Conservation (phyloP, 768 basidiomycete genomes). For the Rhizopogon salebrosus region DNA sequence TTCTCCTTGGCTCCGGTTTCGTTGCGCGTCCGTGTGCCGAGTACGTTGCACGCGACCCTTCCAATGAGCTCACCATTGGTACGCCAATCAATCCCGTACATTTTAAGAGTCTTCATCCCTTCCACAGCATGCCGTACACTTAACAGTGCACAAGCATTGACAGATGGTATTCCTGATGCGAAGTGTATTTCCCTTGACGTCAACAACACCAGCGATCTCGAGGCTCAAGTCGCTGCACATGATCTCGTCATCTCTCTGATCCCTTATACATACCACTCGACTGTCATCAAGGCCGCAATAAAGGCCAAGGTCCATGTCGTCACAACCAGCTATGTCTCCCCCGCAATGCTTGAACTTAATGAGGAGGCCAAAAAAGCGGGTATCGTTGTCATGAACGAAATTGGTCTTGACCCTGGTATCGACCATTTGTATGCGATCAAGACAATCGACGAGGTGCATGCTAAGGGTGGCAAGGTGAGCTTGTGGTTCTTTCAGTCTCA, state of each 20-base stretch:
- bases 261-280: constrained; percentile 87
- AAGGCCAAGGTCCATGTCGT: constrained; percentile 87
- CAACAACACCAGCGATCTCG: constrained; percentile 60
- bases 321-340: constrained; percentile 93
- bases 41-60: constrained; percentile 78
- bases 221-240: constrained; percentile 74
- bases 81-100: constrained; percentile 15
- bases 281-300: constrained; percentile 85
- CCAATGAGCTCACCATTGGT: constrained; percentile 85
- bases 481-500: background rate
- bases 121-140: constrained; percentile 82
- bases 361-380: constrained; percentile 79
- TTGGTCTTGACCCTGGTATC: constrained; percentile 94
- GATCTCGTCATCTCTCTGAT: constrained; percentile 96
- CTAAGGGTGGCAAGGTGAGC: constrained; percentile 84
- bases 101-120: background rate
- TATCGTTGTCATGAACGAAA: constrained; percentile 94
- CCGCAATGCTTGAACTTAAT: constrained; percentile 85
- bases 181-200: constrained; percentile 83
- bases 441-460: constrained; percentile 91
- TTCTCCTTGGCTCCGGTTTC: constrained; percentile 91
- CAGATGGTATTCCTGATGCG: constrained; percentile 61
- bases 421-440: constrained; percentile 93
- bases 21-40: constrained; percentile 97
- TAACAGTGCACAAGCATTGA: constrained; percentile 64